Evolutionary conservation across 306 rosid species (phyloP), one percentile per base, ranked within the genome.

Genomic region (Casuarina glauca): DNA sequence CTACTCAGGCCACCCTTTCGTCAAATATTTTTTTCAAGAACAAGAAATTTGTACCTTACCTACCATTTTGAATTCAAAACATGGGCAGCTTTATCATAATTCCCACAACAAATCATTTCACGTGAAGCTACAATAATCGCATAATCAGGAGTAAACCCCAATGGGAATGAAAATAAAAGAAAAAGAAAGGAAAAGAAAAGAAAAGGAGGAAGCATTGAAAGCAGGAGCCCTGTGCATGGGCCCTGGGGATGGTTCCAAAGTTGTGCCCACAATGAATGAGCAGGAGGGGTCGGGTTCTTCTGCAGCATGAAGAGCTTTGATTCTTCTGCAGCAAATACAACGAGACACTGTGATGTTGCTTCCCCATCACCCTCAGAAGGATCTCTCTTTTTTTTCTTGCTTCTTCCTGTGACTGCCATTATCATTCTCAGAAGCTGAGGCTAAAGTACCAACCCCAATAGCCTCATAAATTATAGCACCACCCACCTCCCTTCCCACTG

Each of bases 371-470:
- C 82, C 78, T 69, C 64, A 67, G 73, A 69, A 38, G 64, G 45
- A 78, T 67, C 45, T 55, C 15, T 17, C 50, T 57, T 64, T 74
- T 69, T 77, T 69, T 80, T 76, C 32, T 7, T 83, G 82, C 70
- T 74, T 58, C 80, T 79, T 86, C 87, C 73, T 87, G 89, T 89
- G 91, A 84, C 82, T 81, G 79, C 80, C 82, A 9, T 20, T 26
- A 9, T 2, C 58, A 15, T 78, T 71, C 83, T 60, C 85, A 80
- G 77, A 78, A 86, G 82, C 70, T 50, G 82, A 69, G 80, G 74
- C 42, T 74, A 52, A 53, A 75, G 83, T 81, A 77, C 82, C n/a
- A 69, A 67, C 82, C 46, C 86, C 32, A 26, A 68, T 61, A 64
- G 79, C 7, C 80, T 81, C 85, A 62, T 81, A 77, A 87, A 83